A percentile compares a stretch with the other conserved stretches of the same genome.
These are phyloP conservation scores for Exserohilum turcica DNA, from an alignment of 2,329 filamentous ascomycete species.

Conservation along the genomic window DNA sequence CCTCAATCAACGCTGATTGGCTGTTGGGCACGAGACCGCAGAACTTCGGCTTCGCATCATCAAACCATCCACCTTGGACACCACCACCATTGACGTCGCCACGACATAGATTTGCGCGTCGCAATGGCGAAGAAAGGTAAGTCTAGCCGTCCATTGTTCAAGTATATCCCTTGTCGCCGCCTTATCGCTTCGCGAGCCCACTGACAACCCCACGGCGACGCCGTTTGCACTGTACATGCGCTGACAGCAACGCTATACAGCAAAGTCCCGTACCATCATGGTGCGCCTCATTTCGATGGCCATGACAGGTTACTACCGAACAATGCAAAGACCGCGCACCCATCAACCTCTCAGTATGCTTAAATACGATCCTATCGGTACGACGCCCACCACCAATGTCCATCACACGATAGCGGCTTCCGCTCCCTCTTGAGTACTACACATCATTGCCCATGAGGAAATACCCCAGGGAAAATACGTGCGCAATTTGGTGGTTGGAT, in stretches of 20 bases:
- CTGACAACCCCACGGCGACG: background rate
- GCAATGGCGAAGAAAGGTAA: slow-evolving; percentile 47
- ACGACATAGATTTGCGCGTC: slow-evolving; percentile 15
- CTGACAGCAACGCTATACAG: slow-evolving; percentile 54
- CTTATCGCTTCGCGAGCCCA: background rate
- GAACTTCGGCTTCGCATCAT: slow-evolving; percentile 22
- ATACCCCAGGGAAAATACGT: background rate
- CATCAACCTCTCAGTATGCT: slow-evolving; percentile 91
- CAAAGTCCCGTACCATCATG: slow-evolving; percentile 87
- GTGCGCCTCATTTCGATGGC: slow-evolving; percentile 98
- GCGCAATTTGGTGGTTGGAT: background rate
- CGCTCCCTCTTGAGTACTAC: background rate
- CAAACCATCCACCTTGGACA: slow-evolving; percentile 26
- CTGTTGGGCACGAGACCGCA: slow-evolving; percentile 14
- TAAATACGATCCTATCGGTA: slow-evolving; percentile 98
- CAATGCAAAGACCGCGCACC: slow-evolving; percentile 79
- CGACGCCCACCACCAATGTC: slow-evolving; percentile 30
- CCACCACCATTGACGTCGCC: slow-evolving; percentile 21
- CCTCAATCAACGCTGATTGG: slow-evolving; percentile 29
- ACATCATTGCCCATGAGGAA: too few species aligned
- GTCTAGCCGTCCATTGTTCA: background rate
- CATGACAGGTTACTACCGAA: slow-evolving; percentile 97
- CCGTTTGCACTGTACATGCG: background rate
- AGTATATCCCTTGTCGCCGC: too few species aligned
- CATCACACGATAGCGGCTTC: background rate